Percentiles rank a stretch among this genome's conserved stretches.
phyloP scores from a whole-genome alignment of 2,329 filamentous ascomycete species.

The Epichloe aotearoae region DNA sequence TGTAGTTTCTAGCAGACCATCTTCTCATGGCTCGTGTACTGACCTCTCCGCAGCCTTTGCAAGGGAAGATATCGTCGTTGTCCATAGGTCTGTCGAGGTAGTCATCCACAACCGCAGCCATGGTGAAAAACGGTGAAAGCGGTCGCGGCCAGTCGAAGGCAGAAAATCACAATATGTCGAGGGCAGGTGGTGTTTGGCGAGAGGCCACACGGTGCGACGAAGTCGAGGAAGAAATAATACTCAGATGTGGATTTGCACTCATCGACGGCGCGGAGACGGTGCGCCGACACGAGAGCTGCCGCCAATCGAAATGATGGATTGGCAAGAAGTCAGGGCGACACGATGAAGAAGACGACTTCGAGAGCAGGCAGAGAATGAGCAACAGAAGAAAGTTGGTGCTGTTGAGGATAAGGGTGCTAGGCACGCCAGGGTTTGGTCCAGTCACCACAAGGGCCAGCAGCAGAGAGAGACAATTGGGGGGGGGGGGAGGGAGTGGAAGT shows the following conservation, averaged over 20 bases:
- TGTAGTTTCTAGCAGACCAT: background rate
- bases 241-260: background rate
- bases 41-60: constrained; percentile 88
- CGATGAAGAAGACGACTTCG: background rate
- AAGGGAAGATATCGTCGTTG: constrained; percentile 72
- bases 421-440: background rate
- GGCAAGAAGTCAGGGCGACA: background rate
- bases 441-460: background rate
- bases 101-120: constrained; percentile 42
- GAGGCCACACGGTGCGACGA: background rate
- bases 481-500: too few relatives aligned
- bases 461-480: background rate
- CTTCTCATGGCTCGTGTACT: constrained; percentile 4
- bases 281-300: background rate
- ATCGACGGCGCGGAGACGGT: background rate
- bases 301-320: background rate
- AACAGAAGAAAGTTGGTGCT: constrained; percentile 1
- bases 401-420: background rate
- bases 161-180: background rate
- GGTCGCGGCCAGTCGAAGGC: background rate
- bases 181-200: background rate
- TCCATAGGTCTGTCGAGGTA: constrained; percentile 57
- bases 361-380: background rate
- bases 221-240: background rate
- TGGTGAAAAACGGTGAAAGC: constrained; percentile 14